Evolutionary conservation across 2,329 filamentous ascomycete genomes (phyloP).

Genomic region (Coleophoma cylindrospora): DNA sequence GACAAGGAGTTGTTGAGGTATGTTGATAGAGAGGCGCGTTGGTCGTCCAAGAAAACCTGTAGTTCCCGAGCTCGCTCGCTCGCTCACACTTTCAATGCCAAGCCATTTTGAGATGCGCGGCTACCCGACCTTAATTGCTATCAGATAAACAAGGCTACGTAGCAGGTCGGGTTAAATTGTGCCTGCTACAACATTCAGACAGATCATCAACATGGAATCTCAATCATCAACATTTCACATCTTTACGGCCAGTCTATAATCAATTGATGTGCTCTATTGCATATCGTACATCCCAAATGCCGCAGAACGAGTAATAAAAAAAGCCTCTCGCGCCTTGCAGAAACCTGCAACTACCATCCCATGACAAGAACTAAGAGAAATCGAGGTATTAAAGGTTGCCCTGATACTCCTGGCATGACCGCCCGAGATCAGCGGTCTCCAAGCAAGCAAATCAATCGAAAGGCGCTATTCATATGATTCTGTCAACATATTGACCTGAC

Average conservation of each 20-base stretch:
- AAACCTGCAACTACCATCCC: conserved; percentile 18
- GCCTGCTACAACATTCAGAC: not conserved
- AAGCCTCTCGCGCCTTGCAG: conserved; percentile 25
- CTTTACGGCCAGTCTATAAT: not conserved
- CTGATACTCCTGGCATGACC: conserved; percentile 5
- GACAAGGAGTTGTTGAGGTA: conserved; percentile 16
- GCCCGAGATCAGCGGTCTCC: not conserved
- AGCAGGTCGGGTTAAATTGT: not conserved
- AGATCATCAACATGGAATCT: not conserved
- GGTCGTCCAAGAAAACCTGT: conserved; percentile 8
- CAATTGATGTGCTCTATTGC: conserved; percentile 25
- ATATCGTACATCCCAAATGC: conserved; percentile 30
- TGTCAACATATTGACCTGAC: conserved; percentile 8
- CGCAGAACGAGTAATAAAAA: conserved; percentile 22
- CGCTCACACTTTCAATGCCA: conserved; percentile 10
- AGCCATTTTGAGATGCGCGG: conserved; percentile 8
- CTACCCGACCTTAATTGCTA: not conserved
- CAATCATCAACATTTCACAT: not conserved
- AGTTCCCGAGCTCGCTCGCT: conserved; percentile 2
- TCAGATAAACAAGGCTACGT: conserved; percentile 10
- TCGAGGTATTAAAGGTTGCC: conserved; percentile 28
- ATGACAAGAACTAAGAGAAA: conserved; percentile 20
- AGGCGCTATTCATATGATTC: conserved; percentile 8
- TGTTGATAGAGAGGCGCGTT: conserved; percentile 13
- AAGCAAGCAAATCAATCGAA: conserved; percentile 14